These are phyloP conservation scores for Geotrichum histeridarum DNA, from an alignment of 1,139 yeast species.

Conservation along the genomic window DNA sequence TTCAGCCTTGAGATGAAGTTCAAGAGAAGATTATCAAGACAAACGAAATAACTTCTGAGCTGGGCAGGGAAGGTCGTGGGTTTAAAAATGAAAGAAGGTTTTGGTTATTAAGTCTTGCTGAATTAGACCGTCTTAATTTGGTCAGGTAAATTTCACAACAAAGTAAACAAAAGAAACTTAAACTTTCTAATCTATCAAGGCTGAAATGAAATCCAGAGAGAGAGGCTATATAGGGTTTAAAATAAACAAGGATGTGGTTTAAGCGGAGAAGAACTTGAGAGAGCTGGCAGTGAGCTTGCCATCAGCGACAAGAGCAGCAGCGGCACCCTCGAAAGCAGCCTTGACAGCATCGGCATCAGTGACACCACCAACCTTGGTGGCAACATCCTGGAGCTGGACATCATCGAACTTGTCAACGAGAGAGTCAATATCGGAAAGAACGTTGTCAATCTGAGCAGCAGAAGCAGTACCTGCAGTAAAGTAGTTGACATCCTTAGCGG, in stretches of 20 bases:
- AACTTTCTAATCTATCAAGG: too few relatives aligned
- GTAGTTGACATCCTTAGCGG: constrained; percentile 80
- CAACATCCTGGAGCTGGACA: constrained; percentile 62
- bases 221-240: not conserved
- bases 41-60: too few relatives aligned
- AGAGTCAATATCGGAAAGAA: constrained; percentile 62
- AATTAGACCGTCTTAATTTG: too few relatives aligned
- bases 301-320: constrained; percentile 41
- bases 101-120: too few relatives aligned
- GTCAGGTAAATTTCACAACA: too few relatives aligned
- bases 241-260: not conserved
- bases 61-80: too few relatives aligned
- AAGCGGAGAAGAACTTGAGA: constrained; percentile 19
- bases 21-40: too few relatives aligned
- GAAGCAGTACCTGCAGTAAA: constrained; percentile 53
- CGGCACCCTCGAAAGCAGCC: constrained; percentile 47
- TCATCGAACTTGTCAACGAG: constrained; percentile 79
- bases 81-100: too few relatives aligned
- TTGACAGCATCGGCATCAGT: constrained; percentile 50
- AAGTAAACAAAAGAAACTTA: too few relatives aligned
- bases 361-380: constrained; percentile 51
- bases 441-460: constrained; percentile 50
- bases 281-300: constrained; percentile 36
- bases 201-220: too few relatives aligned
- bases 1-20: too few relatives aligned